phyloP scores from a whole-genome alignment of 1,139 yeast genomes.

The Meyerozyma athensensis region DNA sequence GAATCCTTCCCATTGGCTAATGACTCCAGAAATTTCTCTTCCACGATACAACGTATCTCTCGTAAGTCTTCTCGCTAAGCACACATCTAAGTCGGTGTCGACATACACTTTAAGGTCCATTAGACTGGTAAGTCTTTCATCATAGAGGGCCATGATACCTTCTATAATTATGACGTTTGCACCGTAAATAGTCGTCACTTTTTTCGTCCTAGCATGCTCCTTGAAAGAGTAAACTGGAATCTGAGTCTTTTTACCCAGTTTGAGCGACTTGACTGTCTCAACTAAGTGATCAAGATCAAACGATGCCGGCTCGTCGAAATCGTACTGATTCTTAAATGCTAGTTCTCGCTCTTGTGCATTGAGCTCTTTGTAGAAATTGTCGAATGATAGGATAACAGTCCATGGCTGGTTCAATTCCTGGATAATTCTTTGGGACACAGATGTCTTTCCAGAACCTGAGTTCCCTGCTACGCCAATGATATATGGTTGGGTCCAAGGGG shows the following conservation, averaged over 20 bases:
- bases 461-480: constrained; percentile 93
- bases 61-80: constrained; percentile 80
- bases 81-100: constrained; percentile 89
- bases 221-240: constrained; percentile 86
- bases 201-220: constrained; percentile 66
- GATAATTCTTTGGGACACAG: constrained; percentile 81
- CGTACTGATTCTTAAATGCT: constrained; percentile 69
- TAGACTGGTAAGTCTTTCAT: constrained; percentile 59
- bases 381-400: constrained; percentile 90
- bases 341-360: constrained; percentile 50
- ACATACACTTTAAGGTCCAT: constrained; percentile 89
- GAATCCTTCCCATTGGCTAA: constrained; percentile 83
- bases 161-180: constrained; percentile 91
- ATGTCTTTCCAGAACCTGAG: constrained; percentile 94
- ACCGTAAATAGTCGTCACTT: constrained; percentile 77
- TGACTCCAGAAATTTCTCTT: constrained; percentile 74
- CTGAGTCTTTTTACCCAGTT: constrained; percentile 54
- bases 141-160: constrained; percentile 83
- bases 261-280: constrained; percentile 59
- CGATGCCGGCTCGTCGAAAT: constrained; percentile 82
- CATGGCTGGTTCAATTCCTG: constrained; percentile 84
- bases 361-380: constrained; percentile 82
- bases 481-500: constrained; percentile 96
- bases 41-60: constrained; percentile 86
- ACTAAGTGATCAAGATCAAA: constrained; percentile 72